phyloP scores from a whole-genome alignment of 2,329 filamentous ascomycete genomes.

The Apiospora saccharicola region DNA sequence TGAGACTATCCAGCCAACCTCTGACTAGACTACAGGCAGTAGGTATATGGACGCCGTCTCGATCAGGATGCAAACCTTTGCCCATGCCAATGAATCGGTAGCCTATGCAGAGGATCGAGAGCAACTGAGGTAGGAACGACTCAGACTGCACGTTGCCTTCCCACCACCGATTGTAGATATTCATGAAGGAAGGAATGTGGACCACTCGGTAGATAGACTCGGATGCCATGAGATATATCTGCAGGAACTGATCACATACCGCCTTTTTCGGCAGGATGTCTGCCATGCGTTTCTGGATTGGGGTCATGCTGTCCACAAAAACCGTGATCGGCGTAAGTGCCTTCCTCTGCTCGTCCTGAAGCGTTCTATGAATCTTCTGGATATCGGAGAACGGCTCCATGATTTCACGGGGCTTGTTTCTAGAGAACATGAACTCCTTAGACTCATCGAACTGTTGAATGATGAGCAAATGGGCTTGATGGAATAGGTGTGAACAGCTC shows the following conservation, averaged over 20 bases:
- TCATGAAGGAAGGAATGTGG: constrained; percentile 59
- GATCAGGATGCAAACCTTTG: constrained; percentile 58
- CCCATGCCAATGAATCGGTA: constrained; percentile 61
- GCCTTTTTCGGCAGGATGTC: constrained; percentile 60
- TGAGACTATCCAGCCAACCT: constrained; percentile 59
- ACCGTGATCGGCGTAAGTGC: constrained; percentile 60
- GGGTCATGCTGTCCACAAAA: constrained; percentile 66
- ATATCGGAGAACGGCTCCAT: constrained; percentile 54
- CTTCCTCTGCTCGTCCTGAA: constrained; percentile 57
- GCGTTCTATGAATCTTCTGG: constrained; percentile 54
- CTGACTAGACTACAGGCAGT: constrained; percentile 63
- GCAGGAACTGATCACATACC: constrained; percentile 59
- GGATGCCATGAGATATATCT: constrained; percentile 57
- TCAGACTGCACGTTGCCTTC: constrained; percentile 54
- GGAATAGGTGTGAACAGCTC: constrained; percentile 27
- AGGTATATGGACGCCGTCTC: constrained; percentile 64
- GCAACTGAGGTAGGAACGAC: constrained; percentile 61
- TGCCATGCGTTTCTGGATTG: constrained; percentile 63
- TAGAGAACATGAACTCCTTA: constrained; percentile 56
- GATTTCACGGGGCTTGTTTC: constrained; percentile 49
- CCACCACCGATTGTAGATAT: constrained; percentile 61
- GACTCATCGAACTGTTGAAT: constrained; percentile 59
- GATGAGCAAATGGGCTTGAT: neutral
- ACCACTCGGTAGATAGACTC: constrained; percentile 62
- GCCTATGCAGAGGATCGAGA: constrained; percentile 60